Base-by-base conservation (phyloP, 345 rosid species). In the Populus davidiana region DNA sequence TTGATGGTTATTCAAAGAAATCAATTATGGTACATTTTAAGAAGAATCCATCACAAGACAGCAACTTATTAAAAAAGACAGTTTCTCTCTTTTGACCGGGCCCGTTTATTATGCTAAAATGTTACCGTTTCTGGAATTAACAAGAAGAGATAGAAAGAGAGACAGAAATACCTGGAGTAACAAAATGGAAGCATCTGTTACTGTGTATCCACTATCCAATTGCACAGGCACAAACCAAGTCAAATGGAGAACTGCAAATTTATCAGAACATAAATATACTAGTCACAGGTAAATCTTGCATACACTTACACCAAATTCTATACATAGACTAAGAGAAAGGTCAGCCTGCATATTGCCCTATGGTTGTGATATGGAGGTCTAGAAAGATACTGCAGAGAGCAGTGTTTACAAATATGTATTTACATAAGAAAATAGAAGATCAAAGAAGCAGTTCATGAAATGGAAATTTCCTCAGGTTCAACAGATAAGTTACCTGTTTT, bases 121-220 rank as follows among this genome's bases (percentile, higher is more conserved):
- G 47, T n/a, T 29, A 41, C 49, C 17, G 33, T 47, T 68, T 39
- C 23, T 47, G 54, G n/a, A 79, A 31, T 11, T 44, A 44, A 41
- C 5, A 17, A 72, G 13, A 27, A 36, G 44, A 25, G 66, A 2
- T 67, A 27, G 21, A 18, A 47, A 72, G 23, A 23, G 75, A 50
- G 63, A 69, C 5, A 6, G 56, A 18, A 14, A 71, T 77, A 87
- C 87, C 89, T 86, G 74, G 38, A 54, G 10, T 47, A 39, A 25
- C 72, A 71, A 59, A 69, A 59, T 56, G 16, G 64, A 29, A 52
- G 71, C 16, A 47, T 44, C 56, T 35, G 25, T 25, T 59, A 66
- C 63, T 59, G 61, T 20, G 31, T 65, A 78, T 79, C 75, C 18
- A 35, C 47, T 23, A 39, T 31, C 49, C 66, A 49, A 33, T 12